Evolutionary conservation across 129 eudicot species (phyloP), one percentile per base, ranked within the genome.

Genomic region (Deinandra increscens): DNA sequence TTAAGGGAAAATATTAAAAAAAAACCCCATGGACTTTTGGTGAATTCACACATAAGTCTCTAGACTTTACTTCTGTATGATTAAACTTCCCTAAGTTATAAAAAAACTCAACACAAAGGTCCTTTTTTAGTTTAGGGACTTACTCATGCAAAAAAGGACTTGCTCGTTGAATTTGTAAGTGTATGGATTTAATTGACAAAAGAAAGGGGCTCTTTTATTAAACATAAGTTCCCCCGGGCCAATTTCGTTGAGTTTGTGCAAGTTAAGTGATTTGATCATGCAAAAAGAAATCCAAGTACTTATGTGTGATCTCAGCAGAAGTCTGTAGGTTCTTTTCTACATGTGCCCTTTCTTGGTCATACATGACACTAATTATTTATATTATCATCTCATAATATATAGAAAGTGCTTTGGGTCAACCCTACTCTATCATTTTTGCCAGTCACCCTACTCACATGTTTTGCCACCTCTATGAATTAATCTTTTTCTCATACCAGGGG

Each of bases 401-500:
- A 38, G 9, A 15, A 61, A 7, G 15, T 11, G 50, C 4, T 22
- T 39, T 3, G 5, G 69, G 19, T 10, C 69, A 42, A 64, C 17
- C 9, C 13, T 8, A 37, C 14, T 9, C 4, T 1, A 13, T 26
- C 1, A 14, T 22, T 4, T 58, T 58, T 15, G 34, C 2, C 43
- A 33, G 66, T 14, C 34, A 7, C 45, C 13, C 44, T n/a, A 36
- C 42, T 60, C 7, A 7, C 6, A 9, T 36, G 1, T 34, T 3
- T 50, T 18, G 46, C 29, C 62, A 18, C 64, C 18, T 18, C 31
- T 18, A 12, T 29, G 65, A 55, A 55, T 53, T 64, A 64, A 74
- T 64, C n/a, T 1, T 41, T 66, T 72, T 60, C 46, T 12, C 10
- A 46, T 74, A 60, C 44, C 83, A 92, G 98, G 95, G 96, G 14